phyloP scores from a whole-genome alignment of 1,139 yeast genomes.

The Nadsonia commutata region DNA sequence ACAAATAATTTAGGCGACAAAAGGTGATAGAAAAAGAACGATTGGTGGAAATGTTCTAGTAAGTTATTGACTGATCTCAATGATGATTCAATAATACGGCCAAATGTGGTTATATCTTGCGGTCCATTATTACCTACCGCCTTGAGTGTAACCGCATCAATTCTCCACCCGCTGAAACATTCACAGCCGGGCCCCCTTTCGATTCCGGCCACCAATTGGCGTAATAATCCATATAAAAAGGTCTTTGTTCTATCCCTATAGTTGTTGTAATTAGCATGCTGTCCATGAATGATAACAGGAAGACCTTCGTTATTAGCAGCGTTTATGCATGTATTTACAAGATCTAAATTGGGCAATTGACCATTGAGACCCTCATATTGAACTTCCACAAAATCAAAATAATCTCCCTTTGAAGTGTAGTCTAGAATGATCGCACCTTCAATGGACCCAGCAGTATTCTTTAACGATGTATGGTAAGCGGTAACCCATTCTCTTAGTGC shows the following conservation, averaged over 20 bases:
- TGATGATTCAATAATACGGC: constrained; percentile 75
- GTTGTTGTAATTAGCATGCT: constrained; percentile 5
- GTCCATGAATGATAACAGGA: constrained; percentile 49
- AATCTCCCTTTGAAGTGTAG: constrained; percentile 39
- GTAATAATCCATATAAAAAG: constrained; percentile 47
- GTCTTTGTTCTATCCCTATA: constrained; percentile 38
- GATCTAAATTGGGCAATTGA: constrained; percentile 84
- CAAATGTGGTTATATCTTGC: constrained; percentile 78
- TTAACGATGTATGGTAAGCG: constrained; percentile 78
- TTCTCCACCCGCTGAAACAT: constrained; percentile 92
- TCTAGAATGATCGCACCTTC: constrained; percentile 86
- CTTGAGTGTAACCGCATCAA: constrained; percentile 71
- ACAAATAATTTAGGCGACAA: constrained; percentile 70
- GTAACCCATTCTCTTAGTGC: constrained; percentile 83
- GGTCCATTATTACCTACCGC: constrained; percentile 48
- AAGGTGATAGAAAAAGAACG: constrained; percentile 83
- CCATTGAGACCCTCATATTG: constrained; percentile 86
- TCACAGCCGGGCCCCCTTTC: constrained; percentile 55
- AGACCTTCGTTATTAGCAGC: constrained; percentile 65
- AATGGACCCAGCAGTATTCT: constrained; percentile 86
- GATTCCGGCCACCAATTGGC: constrained; percentile 60
- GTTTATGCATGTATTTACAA: constrained; percentile 64
- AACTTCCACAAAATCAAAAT: constrained; percentile 61
- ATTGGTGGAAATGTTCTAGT: constrained; percentile 91
- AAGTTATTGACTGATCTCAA: constrained; percentile 84